Evolutionary conservation across 768 basidiomycete genomes (phyloP).

Genomic region (Mycena olivaceomarginata): DNA sequence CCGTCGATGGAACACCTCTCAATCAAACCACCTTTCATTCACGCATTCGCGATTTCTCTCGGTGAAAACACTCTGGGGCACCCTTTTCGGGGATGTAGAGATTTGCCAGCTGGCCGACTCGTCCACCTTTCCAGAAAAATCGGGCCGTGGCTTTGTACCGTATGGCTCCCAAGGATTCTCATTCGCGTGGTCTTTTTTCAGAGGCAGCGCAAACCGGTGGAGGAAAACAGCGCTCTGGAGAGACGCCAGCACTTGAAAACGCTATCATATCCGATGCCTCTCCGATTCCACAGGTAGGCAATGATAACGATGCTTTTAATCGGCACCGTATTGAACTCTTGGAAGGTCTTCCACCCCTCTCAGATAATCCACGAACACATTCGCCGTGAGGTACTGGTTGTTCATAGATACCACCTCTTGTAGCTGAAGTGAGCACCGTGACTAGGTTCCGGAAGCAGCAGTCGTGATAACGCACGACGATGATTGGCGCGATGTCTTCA

Average conservation of each 20-base stretch:
- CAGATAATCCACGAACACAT: neutral
- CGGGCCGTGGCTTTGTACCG: neutral
- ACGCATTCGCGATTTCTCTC: constrained; percentile 29
- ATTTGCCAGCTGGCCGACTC: neutral
- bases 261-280: neutral
- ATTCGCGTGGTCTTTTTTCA: neutral
- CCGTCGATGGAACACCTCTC: neutral
- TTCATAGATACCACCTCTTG: neutral
- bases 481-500: neutral
- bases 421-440: too few species aligned
- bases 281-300: neutral
- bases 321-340: neutral
- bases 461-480: too few species aligned
- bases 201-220: neutral
- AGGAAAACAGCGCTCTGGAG: neutral
- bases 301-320: neutral
- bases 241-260: too few species aligned
- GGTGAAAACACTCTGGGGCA: constrained; percentile 12
- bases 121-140: neutral
- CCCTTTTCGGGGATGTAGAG: neutral
- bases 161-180: neutral
- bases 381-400: neutral
- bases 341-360: neutral
- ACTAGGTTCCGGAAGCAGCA: too few species aligned
- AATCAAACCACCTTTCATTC: constrained; percentile 33